Conservation (phyloP, 2,329 filamentous ascomycete species). For the Arthroderma uncinatum region DNA sequence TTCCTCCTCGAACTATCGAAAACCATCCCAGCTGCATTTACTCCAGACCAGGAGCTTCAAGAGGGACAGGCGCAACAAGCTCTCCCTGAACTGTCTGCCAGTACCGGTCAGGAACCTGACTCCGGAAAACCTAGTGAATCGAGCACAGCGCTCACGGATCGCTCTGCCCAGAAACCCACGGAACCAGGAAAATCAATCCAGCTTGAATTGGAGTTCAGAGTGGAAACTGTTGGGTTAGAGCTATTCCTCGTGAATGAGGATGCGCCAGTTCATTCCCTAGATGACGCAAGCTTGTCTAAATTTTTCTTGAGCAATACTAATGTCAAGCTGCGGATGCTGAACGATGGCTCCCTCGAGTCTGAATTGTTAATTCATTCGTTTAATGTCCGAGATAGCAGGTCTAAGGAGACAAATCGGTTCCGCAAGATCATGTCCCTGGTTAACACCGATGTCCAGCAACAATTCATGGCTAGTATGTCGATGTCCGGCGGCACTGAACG, state of each 20-base stretch:
- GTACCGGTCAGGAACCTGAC: slow-evolving; percentile 19
- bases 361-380: slow-evolving; percentile 91
- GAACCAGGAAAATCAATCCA: slow-evolving; percentile 74
- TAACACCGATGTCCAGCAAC: slow-evolving; percentile 82
- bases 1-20: slow-evolving; percentile 79
- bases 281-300: slow-evolving; percentile 72
- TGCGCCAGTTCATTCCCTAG: slow-evolving; percentile 65
- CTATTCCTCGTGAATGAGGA: slow-evolving; percentile 66
- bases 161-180: slow-evolving; percentile 39
- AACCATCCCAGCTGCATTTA: slow-evolving; percentile 79
- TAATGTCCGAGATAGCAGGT: slow-evolving; percentile 86
- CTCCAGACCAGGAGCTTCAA: slow-evolving; percentile 57
- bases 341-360: slow-evolving; percentile 80
- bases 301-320: slow-evolving; percentile 91
- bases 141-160: slow-evolving; percentile 10
- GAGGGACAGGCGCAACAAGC: slow-evolving; percentile 66
- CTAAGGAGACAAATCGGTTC: slow-evolving; percentile 84
- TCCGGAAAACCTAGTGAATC: slow-evolving; percentile 7
- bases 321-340: slow-evolving; percentile 85
- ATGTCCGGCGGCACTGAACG: slow-evolving; percentile 76
- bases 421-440: slow-evolving; percentile 95
- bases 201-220: slow-evolving; percentile 80
- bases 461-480: slow-evolving; percentile 94
- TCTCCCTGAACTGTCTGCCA: slow-evolving; percentile 42
- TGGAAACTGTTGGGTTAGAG: slow-evolving; percentile 79